Evolutionary conservation across 768 basidiomycete species (phyloP), one percentile per base, ranked within the genome.

Genomic region (Rhizopogon sp.): DNA sequence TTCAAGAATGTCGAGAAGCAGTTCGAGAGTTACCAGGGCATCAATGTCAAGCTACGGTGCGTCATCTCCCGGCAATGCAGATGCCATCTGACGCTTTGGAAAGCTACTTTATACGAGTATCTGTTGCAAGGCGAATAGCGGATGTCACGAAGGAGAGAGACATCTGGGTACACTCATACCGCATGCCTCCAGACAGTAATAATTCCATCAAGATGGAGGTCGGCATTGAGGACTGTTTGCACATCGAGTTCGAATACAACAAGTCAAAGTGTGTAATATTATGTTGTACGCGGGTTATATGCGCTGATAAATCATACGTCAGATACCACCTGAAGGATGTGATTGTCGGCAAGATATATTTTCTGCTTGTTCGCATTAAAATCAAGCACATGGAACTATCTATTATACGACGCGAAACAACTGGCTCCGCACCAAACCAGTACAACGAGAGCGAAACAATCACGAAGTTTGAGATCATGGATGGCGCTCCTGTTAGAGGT

Each of bases 1-100:
- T 98, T 99, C 81, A 98, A 98, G 79, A 99, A 96, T 65, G 90
- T 99, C 40, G 97, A 99, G 83, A 98, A 99, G 76, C 94, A 98
- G 69, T 98, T 90, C 61, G 96, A 98, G 76, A 92, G 89, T 62
- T 98, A 98, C 69, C 87, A 93, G 62, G 97, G 97, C 5, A 98
- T 98, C 67, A 99, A 98, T 63, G 97, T 98, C 56, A 98, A 98
- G 73, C 80, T 98, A 61, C 74, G 96, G 95, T 94, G 60, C 61
- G 85, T 69, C 44, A 41, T 52, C n/a, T 43, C 14, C n/a, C 20
- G 13, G 28, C 17, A 16, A 29, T 28, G 33, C 41, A 45, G 11
- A 39, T 11, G 10, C 41, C 44, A 17, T 45, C 55, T 65, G 37
- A 64, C 13, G 3, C 44, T 28, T 41, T 53, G 33, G 20, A 11